Evolutionary conservation across 805 yeast species (phyloP), one percentile per base, ranked within the genome.

Genomic region (Yarrowia deformans): DNA sequence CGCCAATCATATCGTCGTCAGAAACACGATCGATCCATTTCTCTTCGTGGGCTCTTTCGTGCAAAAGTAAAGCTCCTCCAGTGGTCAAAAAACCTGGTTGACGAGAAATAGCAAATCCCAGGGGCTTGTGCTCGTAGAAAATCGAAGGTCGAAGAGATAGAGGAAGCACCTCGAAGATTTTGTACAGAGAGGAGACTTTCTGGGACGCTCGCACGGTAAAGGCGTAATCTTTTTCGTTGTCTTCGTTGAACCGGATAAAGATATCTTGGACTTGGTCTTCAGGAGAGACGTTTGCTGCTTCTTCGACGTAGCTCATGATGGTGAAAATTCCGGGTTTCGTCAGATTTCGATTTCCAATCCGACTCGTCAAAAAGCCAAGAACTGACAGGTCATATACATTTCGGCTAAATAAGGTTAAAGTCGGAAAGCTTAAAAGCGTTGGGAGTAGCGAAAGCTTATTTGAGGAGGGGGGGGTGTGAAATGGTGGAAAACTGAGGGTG

Each of bases 191-290:
- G 23, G 82, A 79, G 72, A 93, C 88, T 8, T 87, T 85, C 68
- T 87, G 69, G 37, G 82, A 81, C 19, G 85, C 79, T 32, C 84
- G 82, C n/a, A 93, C 85, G 72, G 86, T 88, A 81, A 94, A 91
- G 74, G 97, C 91, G 79, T 92, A 93, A 77, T 94, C 99, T 77
- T 90, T 90, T 75, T 92, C 97, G 61, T 81, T 78, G 75, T 93
- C 97, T 70, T 86, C 89, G 77, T 91, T 92, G 84, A 94, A 87
- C 70, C 99, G 89, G 72, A 95, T 79, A 80, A 87, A 93, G 48
- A 79, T 71, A 69, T 80, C 84, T 74, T 80, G 77, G 34, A 71
- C 71, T 68, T 67, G 68, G 54, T 71, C 76, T 14, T 63, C 68
- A 9, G 46, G 46, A 0, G 46, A 1, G 13, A 63, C 68, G 8